Percentiles rank a stretch among this genome's conserved stretches.
phyloP scores from a whole-genome alignment of 805 yeast species.

The Sungouiella blattae region DNA sequence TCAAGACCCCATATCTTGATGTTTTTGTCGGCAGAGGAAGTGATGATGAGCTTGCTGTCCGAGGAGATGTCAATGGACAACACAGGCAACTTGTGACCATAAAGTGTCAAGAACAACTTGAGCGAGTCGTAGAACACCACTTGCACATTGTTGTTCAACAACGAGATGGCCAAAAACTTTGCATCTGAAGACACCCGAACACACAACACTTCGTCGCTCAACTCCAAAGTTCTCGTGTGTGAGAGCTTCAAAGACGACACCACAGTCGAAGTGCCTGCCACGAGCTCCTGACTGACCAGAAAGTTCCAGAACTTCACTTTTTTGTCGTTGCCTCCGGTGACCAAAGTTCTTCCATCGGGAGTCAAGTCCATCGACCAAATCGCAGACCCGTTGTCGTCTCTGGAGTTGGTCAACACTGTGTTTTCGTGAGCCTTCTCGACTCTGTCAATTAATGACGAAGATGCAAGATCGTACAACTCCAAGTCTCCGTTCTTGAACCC shows the following conservation, averaged over 20 bases:
- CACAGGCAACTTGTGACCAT: conserved; percentile 96
- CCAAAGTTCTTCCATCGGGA: conserved; percentile 76
- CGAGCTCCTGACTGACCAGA: conserved; percentile 58
- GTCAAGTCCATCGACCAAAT: conserved; percentile 90
- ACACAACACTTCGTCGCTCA: conserved; percentile 79
- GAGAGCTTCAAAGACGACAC: conserved; percentile 55
- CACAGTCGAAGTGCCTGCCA: conserved; percentile 62
- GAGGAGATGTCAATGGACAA: conserved; percentile 84
- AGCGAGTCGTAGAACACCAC: conserved; percentile 84
- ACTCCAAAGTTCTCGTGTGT: conserved; percentile 79
- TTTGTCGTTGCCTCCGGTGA: conserved; percentile 95
- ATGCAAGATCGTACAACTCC: conserved; percentile 81
- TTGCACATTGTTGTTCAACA: conserved; percentile 92
- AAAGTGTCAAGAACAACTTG: conserved; percentile 82
- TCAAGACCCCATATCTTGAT: conserved; percentile 98
- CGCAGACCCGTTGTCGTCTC: conserved; percentile 45
- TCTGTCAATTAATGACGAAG: conserved; percentile 68
- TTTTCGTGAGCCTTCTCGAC: conserved; percentile 62
- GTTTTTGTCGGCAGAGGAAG: conserved; percentile 96
- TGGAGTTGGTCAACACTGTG: conserved; percentile 2
- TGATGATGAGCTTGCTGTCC: conserved; percentile 83
- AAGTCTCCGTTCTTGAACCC: conserved; percentile 87
- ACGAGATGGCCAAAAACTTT: conserved; percentile 73
- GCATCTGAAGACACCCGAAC: conserved; percentile 79
- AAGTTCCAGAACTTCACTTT: conserved; percentile 87